Percentiles rank a stretch among this genome's conserved stretches.
Conservation (phyloP, 768 basidiomycete genomes). For the Lactarius pseudohatsudake region DNA sequence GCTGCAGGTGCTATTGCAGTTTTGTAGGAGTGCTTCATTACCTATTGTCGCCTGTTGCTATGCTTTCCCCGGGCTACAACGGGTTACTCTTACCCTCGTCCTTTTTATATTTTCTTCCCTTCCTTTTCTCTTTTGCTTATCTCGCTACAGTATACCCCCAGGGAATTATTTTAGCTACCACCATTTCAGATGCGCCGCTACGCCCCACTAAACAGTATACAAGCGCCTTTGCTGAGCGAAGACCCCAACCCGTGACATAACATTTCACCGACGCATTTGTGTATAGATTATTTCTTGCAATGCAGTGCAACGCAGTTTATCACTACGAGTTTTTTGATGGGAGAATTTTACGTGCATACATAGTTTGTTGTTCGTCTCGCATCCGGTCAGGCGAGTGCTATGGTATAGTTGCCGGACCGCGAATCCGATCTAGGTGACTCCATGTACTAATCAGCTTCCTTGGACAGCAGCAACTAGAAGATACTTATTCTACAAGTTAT, state of each 20-base stretch:
- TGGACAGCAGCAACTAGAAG: not conserved
- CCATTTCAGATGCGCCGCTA: slow-evolving; percentile 9
- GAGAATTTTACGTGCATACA: not conserved
- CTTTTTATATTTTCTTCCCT: not conserved
- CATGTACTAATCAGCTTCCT: not conserved
- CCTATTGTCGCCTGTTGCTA: not conserved
- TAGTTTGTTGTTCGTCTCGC: not conserved
- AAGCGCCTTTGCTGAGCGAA: slow-evolving; percentile 26
- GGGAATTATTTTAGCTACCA: slow-evolving; percentile 12
- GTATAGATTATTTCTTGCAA: not conserved
- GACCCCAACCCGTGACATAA: not conserved
- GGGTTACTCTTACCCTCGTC: not conserved
- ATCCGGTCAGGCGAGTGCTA: too few species aligned
- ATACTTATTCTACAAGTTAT: not conserved
- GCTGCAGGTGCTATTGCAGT: slow-evolving; percentile 37
- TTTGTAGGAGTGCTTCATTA: slow-evolving; percentile 22
- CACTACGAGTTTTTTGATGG: not conserved
- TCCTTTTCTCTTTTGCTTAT: slow-evolving; percentile 14
- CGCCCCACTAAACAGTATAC: slow-evolving; percentile 8
- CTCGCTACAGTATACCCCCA: slow-evolving; percentile 24
- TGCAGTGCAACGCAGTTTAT: slow-evolving; percentile 9
- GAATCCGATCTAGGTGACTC: not conserved
- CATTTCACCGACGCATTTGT: slow-evolving; percentile 16
- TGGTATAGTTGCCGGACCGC: not conserved
- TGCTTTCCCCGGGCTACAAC: slow-evolving; percentile 15